Conservation (phyloP, 2,329 filamentous ascomycete species). For the Aspergillus sp. region DNA sequence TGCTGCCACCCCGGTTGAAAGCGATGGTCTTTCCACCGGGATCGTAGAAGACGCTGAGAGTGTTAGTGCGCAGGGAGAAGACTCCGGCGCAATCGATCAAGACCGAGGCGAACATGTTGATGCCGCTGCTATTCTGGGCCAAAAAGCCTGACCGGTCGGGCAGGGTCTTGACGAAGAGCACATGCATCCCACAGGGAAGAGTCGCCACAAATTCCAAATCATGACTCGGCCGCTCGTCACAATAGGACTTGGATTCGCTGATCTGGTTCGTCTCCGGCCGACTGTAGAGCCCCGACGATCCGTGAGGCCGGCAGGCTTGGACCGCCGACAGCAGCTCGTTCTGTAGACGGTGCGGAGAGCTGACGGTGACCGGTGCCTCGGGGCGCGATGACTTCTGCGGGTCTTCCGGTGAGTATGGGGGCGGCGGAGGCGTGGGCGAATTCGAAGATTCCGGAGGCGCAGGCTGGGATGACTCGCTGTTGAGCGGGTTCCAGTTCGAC, state of each 20-base stretch:
- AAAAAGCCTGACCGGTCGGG: slow-evolving; percentile 59
- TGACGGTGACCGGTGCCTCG: slow-evolving; percentile 31
- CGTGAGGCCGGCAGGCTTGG: slow-evolving; percentile 72
- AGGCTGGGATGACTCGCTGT: slow-evolving; percentile 25
- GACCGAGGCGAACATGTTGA: slow-evolving; percentile 69
- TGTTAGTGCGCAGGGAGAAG: slow-evolving; percentile 67
- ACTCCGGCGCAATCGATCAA: slow-evolving; percentile 69
- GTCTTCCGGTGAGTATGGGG: slow-evolving; percentile 41
- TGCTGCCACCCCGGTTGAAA: slow-evolving; percentile 81
- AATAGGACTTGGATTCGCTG: slow-evolving; percentile 82
- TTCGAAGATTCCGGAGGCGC: slow-evolving; percentile 20
- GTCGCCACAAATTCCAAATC: slow-evolving; percentile 71
- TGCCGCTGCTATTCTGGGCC: slow-evolving; percentile 55
- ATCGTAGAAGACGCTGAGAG: slow-evolving; percentile 86
- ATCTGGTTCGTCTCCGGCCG: slow-evolving; percentile 70
- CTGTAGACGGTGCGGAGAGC: slow-evolving; percentile 43
- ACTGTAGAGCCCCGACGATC: slow-evolving; percentile 70
- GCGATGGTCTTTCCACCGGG: slow-evolving; percentile 77
- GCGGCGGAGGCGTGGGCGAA: slow-evolving; percentile 35
- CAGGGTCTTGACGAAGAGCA: slow-evolving; percentile 66
- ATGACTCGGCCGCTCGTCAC: slow-evolving; percentile 72
- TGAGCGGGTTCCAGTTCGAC: slow-evolving; percentile 20
- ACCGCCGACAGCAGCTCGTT: slow-evolving; percentile 70
- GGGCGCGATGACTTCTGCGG: slow-evolving; percentile 30
- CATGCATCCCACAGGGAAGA: slow-evolving; percentile 68